Conservation (phyloP, 2,329 filamentous ascomycete genomes). For the Orbilia oligospora region DNA sequence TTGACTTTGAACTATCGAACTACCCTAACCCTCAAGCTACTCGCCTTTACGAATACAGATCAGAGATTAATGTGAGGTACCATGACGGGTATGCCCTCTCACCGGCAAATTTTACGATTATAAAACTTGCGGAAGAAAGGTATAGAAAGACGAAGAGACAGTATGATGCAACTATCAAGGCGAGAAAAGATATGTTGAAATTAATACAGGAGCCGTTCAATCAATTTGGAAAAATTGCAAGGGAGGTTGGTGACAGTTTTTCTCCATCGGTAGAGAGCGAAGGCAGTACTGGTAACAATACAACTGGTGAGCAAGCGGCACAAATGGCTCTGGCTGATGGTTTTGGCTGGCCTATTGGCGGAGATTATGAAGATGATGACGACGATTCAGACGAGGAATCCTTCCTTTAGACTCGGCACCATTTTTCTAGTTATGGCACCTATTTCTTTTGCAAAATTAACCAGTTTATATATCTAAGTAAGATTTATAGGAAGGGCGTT, state of each 20-base stretch:
- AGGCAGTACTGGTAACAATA: background rate
- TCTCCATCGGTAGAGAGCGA: slow-evolving; percentile 2
- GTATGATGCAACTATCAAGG: slow-evolving; percentile 15
- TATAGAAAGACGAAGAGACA: slow-evolving; percentile 1
- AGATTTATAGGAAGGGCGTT: too few species aligned
- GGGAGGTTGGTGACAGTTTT: slow-evolving; percentile 27
- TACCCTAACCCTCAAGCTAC: background rate
- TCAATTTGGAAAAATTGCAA: slow-evolving; percentile 16
- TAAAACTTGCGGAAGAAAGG: slow-evolving; percentile 8
- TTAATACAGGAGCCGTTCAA: slow-evolving; percentile 21
- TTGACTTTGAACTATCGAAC: slow-evolving; percentile 19
- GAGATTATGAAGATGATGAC: background rate
- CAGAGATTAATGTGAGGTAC: slow-evolving; percentile 7
- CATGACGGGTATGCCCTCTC: background rate
- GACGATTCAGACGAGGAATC: background rate
- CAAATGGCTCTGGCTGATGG: background rate
- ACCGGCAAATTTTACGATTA: slow-evolving; percentile 6
- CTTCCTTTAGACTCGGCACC: too few species aligned
- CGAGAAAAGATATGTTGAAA: slow-evolving; percentile 10
- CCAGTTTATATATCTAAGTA: too few species aligned
- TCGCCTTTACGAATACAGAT: slow-evolving; percentile 15
- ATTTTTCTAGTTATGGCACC: too few species aligned
- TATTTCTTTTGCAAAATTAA: too few species aligned
- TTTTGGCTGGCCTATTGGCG: background rate
- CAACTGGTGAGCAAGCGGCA: background rate